Base-by-base conservation (phyloP, 2,329 filamentous ascomycete species). In the Pseudofabraea citricarpa region DNA sequence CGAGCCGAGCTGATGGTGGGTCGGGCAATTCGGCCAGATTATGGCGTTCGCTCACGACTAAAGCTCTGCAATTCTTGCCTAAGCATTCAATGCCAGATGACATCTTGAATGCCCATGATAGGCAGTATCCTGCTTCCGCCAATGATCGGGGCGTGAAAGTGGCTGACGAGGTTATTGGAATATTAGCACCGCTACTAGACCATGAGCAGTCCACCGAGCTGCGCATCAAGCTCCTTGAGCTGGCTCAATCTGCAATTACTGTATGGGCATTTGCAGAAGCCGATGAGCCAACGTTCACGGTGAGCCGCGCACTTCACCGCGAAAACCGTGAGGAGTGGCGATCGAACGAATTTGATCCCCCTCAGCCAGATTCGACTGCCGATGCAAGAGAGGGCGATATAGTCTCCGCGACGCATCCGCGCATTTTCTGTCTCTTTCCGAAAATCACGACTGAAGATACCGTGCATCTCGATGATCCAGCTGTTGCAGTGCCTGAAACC, bases 11-110 rank as follows among this genome's bases (percentile, higher is more conserved):
- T 5, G 36, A 29, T 19, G 41, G 13, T 44, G 22, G 6, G 32
- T 26, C 39, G n/a, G 16, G 12, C 19, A 37, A 35, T 7, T 20
- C 36, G 35, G 36, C 42, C 36, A 36, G 31, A 13, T 19, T 50
- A 21, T 50, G 48, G 45, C 15, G 23, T 16, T 38, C 45, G 2
- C 45, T 47, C 16, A 47, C 45, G n/a, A 43, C 32, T 21, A 45
- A 40, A 18, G 8, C 41, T 20, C 40, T 73, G 20, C 44, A 45
- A 42, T 43, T 37, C 12, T 18, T 39, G 26, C 16, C 31, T 6
- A 10, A 19, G 15, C 2, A 33, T 23, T 19, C 35, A 9, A 10
- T 13, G n/a, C 23, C 20, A 9, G 9, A 21, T n/a, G 10, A 21
- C 19, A 6, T 37, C 36, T 12, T 19, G 21, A 19, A 31, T 5